A percentile compares a stretch with the other conserved stretches of the same genome.
Conservation (phyloP, 495 filamentous ascomycete species). For the Penicillium maclennaniae region DNA sequence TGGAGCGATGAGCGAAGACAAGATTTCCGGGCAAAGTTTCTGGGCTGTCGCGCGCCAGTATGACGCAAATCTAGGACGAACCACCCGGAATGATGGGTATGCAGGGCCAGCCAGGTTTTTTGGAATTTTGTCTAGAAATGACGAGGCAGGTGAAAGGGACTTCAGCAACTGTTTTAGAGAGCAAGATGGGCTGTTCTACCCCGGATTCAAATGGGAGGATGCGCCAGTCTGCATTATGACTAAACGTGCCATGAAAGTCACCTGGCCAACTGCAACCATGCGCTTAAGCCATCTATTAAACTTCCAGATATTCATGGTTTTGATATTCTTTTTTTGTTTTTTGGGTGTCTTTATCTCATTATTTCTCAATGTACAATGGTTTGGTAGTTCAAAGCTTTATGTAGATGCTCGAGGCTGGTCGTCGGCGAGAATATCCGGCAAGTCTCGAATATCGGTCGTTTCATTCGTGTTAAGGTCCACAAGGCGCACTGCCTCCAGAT, state of each 20-base stretch:
- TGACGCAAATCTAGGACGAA: slow-evolving; percentile 36
- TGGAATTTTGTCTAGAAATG: neutral
- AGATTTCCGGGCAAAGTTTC: slow-evolving; percentile 21
- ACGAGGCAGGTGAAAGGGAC: neutral
- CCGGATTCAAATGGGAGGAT: neutral
- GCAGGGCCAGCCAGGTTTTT: neutral
- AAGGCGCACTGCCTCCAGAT: slow-evolving; percentile 75
- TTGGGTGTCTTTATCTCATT: neutral
- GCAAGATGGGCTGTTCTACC: neutral
- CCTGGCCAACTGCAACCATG: neutral
- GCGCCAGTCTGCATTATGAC: neutral
- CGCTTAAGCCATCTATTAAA: neutral
- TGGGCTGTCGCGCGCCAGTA: slow-evolving; percentile 28
- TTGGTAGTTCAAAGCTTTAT: neutral
- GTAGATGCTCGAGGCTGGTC: slow-evolving; percentile 24
- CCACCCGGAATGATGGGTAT: neutral
- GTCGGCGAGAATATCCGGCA: slow-evolving; percentile 68
- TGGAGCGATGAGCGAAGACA: slow-evolving; percentile 18
- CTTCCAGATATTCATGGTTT: neutral
- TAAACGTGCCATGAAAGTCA: neutral
- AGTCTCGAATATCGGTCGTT: slow-evolving; percentile 73
- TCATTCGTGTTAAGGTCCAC: slow-evolving; percentile 79
- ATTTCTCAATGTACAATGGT: neutral
- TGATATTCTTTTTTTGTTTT: too few relatives aligned
- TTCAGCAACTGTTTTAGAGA: neutral